A percentile compares a stretch with the other conserved stretches of the same genome.
Conservation (phyloP, 495 filamentous ascomycete genomes). For the Hyaloscypha variabilis region DNA sequence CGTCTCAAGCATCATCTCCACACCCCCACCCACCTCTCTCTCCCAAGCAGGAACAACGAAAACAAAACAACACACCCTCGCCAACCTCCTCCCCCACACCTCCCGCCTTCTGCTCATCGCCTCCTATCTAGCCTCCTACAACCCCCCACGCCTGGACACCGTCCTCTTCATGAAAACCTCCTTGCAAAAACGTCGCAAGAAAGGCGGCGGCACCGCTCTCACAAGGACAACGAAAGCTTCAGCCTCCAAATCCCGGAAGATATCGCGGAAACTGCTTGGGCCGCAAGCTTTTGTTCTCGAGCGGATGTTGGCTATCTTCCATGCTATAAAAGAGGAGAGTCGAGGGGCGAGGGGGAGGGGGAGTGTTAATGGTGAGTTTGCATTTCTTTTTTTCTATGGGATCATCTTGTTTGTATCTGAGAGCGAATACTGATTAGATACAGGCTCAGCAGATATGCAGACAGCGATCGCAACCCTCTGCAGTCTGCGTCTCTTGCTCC, state of each 20-base stretch:
- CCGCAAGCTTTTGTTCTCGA: constrained; percentile 85
- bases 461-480: constrained; percentile 80
- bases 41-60: constrained; percentile 10
- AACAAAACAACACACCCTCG: constrained; percentile 15
- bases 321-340: constrained; percentile 73
- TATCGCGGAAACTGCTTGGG: constrained; percentile 68
- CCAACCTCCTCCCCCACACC: constrained; percentile 70
- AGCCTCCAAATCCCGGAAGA: constrained; percentile 55
- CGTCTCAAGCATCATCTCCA: constrained; percentile 66
- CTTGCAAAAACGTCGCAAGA: constrained; percentile 49
- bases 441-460: constrained; percentile 59
- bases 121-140: constrained; percentile 91
- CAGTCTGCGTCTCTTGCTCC: constrained; percentile 73
- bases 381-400: constrained; percentile 19
- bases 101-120: constrained; percentile 82
- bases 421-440: too few relatives aligned
- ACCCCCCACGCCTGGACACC: constrained; percentile 73
- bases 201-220: constrained; percentile 38
- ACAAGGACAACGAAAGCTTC: constrained; percentile 29
- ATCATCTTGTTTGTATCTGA: too few relatives aligned
- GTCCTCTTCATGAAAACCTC: constrained; percentile 82
- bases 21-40: constrained; percentile 23
- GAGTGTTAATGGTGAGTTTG: constrained; percentile 35
- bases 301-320: constrained; percentile 84
- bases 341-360: constrained; percentile 18